Base-by-base conservation (phyloP, 306 rosid species). In the Vigna unguiculata region DNA sequence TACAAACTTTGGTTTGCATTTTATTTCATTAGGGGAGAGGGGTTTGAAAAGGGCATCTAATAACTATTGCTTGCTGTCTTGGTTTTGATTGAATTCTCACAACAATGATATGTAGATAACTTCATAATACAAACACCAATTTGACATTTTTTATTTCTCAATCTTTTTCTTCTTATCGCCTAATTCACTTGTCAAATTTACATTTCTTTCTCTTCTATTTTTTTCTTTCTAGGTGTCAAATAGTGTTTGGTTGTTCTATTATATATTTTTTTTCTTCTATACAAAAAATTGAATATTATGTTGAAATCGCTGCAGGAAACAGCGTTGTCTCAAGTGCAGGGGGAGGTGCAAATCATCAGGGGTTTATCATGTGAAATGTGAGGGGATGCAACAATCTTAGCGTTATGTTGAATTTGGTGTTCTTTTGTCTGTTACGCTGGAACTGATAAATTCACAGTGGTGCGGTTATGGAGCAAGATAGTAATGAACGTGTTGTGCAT, bases 251-350 rank as follows among this genome's bases (percentile, higher is more conserved):
- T 12, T 40, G 13, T 40, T 9, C 43, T 38, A 38, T 38, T 7
- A 38, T 36, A 36, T 38, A 0, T 4, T 1, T 6, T 2, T 40
- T 40, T 40, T 40, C 13, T 40, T 81, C 64, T 55, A 15, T 14
- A 5, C 51, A 51, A 65, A 22, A 16, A 53, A 28, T 34, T 60
- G 22, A n/a, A 38, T 57, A 14, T 58, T 66, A 49, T 58, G 43
- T 49, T 72, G 69, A 67, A 72, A 76, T 72, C 67, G 52, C 30
- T 67, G 72, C 80, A 77, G 80, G 83, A 72, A 72, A 54, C 38
- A 64, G n/a, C 48, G 63, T 54, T 38, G 75, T 40, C 24, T 67
- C 46, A 2, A 71, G 40, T 64, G 57, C 21, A 32, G 30, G 13
- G 40, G 72, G 16, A 43, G 59, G 20, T 28, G 48, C 1, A 20